phyloP scores from a whole-genome alignment of 1,139 yeast genomes.

The Torulaspora globosa region DNA sequence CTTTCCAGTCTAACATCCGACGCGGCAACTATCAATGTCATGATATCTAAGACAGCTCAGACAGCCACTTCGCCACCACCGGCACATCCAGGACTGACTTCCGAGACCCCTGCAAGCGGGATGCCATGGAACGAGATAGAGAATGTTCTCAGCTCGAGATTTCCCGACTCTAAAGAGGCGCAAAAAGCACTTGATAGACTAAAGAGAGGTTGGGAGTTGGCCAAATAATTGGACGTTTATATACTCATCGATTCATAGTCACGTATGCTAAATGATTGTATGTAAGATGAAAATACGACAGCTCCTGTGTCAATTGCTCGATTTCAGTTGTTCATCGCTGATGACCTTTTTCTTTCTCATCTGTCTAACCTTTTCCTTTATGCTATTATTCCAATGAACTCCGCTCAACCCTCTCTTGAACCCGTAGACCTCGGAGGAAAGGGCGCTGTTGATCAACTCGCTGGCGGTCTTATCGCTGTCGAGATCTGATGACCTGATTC shows the following conservation, averaged over 20 bases:
- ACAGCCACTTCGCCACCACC: conserved; percentile 5
- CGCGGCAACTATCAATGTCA: conserved; percentile 36
- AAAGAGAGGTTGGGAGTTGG: conserved; percentile 41
- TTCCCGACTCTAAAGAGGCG: conserved; percentile 24
- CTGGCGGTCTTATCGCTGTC: conserved; percentile 23
- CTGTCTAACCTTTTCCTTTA: conserved; percentile 39
- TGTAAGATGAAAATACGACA: background rate
- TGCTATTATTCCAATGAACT: conserved; percentile 41
- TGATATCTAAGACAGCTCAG: conserved; percentile 34
- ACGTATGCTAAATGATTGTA: conserved; percentile 6
- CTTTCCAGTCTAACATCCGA: conserved; percentile 28
- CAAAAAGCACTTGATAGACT: conserved; percentile 38
- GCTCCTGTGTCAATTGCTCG: background rate
- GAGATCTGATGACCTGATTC: background rate
- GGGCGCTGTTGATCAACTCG: conserved; percentile 33
- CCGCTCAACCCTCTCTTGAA: conserved; percentile 40
- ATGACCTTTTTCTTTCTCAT: conserved; percentile 30
- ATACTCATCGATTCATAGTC: background rate
- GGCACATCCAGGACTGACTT: conserved; percentile 5
- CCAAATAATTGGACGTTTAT: conserved; percentile 21
- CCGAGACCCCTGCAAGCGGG: conserved; percentile 6
- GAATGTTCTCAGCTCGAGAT: conserved; percentile 24
- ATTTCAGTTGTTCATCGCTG: conserved; percentile 2
- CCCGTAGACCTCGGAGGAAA: conserved; percentile 41
- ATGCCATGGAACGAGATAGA: conserved; percentile 41